Evolutionary conservation across 2,329 filamentous ascomycete species (phyloP).

Genomic region (Davidsoniella eucalypti): DNA sequence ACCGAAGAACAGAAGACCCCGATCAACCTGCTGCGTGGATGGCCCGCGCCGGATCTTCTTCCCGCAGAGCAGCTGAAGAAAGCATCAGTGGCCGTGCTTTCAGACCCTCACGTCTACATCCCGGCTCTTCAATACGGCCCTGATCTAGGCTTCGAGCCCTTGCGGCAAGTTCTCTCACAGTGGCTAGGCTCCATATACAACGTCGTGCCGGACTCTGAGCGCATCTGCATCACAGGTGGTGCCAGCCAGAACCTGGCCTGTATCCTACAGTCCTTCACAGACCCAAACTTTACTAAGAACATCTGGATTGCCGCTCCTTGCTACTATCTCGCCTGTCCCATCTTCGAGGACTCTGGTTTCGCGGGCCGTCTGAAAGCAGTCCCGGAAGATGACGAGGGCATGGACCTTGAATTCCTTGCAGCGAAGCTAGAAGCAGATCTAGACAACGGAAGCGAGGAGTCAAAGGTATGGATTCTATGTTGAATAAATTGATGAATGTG

Average conservation of each 20-base stretch:
- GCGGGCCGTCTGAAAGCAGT: conserved; percentile 47
- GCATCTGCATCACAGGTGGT: conserved; percentile 70
- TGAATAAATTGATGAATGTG: too few relatives aligned
- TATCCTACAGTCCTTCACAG: conserved; percentile 63
- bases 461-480: not conserved
- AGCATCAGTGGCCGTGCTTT: conserved; percentile 44
- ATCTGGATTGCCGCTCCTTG: conserved; percentile 72
- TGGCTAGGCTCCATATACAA: conserved; percentile 39
- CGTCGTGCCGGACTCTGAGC: conserved; percentile 25
- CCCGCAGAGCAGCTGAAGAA: conserved; percentile 44
- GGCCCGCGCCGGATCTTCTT: conserved; percentile 47
- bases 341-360: conserved; percentile 71
- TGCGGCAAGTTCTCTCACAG: conserved; percentile 48
- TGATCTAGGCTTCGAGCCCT: conserved; percentile 54
- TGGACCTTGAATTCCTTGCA: conserved; percentile 41
- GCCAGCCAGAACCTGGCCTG: conserved; percentile 70
- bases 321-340: conserved; percentile 71
- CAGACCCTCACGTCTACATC: conserved; percentile 38
- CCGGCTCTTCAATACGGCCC: conserved; percentile 66
- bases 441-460: not conserved
- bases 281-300: conserved; percentile 55
- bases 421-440: conserved; percentile 19
- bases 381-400: conserved; percentile 61
- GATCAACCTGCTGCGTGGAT: conserved; percentile 53
- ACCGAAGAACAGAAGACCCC: conserved; percentile 19